Conservation (phyloP, 768 basidiomycete species). For the Podaxis sp. region DNA sequence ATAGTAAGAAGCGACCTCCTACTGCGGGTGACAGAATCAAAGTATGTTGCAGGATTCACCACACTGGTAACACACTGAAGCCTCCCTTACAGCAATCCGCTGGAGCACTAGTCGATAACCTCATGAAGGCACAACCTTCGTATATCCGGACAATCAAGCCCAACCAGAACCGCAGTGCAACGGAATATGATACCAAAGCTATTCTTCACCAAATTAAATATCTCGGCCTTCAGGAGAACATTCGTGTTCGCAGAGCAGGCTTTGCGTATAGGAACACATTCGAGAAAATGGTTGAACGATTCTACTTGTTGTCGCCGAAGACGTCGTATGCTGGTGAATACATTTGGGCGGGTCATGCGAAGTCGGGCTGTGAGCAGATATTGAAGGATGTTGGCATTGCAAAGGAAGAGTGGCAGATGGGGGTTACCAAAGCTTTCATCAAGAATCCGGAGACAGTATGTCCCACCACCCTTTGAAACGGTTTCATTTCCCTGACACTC, state of each 20-base stretch:
- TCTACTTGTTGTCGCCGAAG: constrained; percentile 91
- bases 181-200: constrained; percentile 93
- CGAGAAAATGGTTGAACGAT: constrained; percentile 98
- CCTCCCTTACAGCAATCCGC: constrained; percentile 70
- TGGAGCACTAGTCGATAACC: constrained; percentile 91
- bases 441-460: constrained; percentile 97
- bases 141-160: constrained; percentile 99
- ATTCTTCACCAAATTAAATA: constrained; percentile 99
- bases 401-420: constrained; percentile 99
- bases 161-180: constrained; percentile 90
- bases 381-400: constrained; percentile 94
- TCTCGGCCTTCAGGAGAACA: constrained; percentile 97
- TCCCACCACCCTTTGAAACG: constrained; percentile 7
- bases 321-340: constrained; percentile 99
- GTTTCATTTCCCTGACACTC: constrained; percentile 11
- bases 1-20: constrained; percentile 96
- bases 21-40: constrained; percentile 99
- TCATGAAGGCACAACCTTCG: constrained; percentile 96
- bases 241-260: constrained; percentile 94
- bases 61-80: background rate
- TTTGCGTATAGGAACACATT: constrained; percentile 99
- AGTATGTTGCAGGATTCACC: constrained; percentile 38
- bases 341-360: constrained; percentile 89
- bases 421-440: constrained; percentile 97
- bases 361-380: constrained; percentile 90